Percentiles rank a stretch among this genome's conserved stretches.
These are phyloP conservation scores for Carex parvula DNA, from an alignment of 176 grass and related monocot species.

Conservation along the genomic window DNA sequence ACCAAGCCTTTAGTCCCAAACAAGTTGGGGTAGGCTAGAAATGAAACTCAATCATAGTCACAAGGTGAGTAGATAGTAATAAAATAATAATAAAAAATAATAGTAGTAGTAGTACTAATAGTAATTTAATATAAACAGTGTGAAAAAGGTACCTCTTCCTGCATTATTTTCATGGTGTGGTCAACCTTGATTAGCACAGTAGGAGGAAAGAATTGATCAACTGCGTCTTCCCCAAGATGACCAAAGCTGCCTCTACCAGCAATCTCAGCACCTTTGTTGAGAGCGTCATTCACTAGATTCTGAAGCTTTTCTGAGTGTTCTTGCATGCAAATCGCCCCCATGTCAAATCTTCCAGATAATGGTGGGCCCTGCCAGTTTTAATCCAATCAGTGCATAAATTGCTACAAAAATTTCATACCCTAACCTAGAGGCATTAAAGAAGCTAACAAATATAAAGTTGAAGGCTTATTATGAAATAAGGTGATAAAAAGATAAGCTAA, in stretches of 20 bases:
- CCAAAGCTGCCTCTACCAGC: conserved; percentile 83
- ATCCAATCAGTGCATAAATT: conserved; percentile 11
- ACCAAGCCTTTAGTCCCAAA: too few relatives aligned
- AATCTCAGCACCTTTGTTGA: conserved; percentile 86
- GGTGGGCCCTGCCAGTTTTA: conserved; percentile 55
- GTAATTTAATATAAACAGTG: background rate
- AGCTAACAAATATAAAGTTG: background rate
- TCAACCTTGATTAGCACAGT: conserved; percentile 94
- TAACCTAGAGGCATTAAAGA: background rate
- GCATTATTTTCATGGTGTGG: conserved; percentile 98
- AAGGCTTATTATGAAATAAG: conserved; percentile 11
- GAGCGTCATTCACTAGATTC: conserved; percentile 78
- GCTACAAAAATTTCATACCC: conserved; percentile 7
- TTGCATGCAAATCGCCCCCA: conserved; percentile 98
- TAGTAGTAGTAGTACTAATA: too few relatives aligned
- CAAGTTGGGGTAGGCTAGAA: too few relatives aligned
- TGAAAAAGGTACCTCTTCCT: conserved; percentile 70
- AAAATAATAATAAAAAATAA: too few relatives aligned
- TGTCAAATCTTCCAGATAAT: conserved; percentile 82
- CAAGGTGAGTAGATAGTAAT: too few relatives aligned
- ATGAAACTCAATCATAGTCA: too few relatives aligned
- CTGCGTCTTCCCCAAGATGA: conserved; percentile 75
- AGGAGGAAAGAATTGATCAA: conserved; percentile 93
- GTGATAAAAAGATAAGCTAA: background rate
- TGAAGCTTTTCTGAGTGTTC: conserved; percentile 93